Conservation (phyloP, 345 rosid species). For the Clausena lansium region DNA sequence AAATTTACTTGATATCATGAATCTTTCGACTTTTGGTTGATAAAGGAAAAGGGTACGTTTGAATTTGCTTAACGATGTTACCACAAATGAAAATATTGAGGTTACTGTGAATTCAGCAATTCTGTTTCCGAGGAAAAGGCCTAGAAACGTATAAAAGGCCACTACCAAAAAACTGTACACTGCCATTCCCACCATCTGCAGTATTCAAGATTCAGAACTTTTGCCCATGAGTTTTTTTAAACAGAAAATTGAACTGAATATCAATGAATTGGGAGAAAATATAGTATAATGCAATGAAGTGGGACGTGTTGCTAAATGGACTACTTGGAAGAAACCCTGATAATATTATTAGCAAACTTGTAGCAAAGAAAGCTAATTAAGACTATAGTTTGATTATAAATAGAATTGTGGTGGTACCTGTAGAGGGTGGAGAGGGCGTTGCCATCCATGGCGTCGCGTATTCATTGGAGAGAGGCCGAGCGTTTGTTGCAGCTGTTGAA, state of each 20-base stretch:
- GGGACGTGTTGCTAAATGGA: background rate
- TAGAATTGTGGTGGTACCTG: conserved; percentile 44
- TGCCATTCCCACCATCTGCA: conserved; percentile 83
- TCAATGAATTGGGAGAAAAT: background rate
- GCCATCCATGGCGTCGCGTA: conserved; percentile 96
- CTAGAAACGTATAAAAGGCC: conserved; percentile 74
- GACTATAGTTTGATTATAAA: background rate
- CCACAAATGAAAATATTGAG: conserved; percentile 64
- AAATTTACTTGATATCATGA: background rate
- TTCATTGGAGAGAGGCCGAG: conserved; percentile 10
- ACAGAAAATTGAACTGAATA: background rate
- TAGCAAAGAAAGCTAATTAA: background rate
- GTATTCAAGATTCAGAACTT: background rate
- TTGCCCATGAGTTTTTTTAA: background rate
- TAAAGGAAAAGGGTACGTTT: background rate
- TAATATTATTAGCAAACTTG: background rate
- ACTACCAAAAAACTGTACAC: conserved; percentile 64
- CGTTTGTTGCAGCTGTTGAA: background rate
- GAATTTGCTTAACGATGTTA: conserved; percentile 29
- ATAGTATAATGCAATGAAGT: background rate
- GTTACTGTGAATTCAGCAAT: conserved; percentile 65
- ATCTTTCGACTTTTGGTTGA: background rate
- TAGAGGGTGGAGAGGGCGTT: conserved; percentile 80
- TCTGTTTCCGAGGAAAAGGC: conserved; percentile 77
- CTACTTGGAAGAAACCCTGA: background rate